Conservation (phyloP, 345 rosid genomes). For the Bruguiera sexangula region DNA sequence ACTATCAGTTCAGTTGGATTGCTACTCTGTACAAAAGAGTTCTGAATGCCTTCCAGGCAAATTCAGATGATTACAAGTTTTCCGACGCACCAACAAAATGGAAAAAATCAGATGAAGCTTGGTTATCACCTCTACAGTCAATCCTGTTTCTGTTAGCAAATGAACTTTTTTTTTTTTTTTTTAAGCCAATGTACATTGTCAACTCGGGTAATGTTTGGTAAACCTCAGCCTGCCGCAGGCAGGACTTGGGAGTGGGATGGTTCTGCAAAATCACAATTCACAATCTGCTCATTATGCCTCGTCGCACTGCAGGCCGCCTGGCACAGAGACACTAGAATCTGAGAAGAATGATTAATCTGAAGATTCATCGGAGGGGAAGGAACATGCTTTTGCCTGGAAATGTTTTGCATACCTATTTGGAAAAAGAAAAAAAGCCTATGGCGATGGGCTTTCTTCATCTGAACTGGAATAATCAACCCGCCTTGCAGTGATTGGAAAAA, state of each 20-base stretch:
- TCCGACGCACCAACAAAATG: too few relatives aligned
- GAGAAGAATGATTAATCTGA: not conserved
- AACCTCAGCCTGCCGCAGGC: not conserved
- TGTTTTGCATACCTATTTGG: constrained; percentile 11
- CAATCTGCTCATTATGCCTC: constrained; percentile 2
- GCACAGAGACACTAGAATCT: not conserved
- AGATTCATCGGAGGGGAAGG: not conserved
- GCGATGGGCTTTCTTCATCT: constrained; percentile 44
- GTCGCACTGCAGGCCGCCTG: constrained; percentile 1
- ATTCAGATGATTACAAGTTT: not conserved
- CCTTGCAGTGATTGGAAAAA: constrained; percentile 66
- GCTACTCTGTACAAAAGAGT: constrained; percentile 3
- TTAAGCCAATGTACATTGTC: not conserved
- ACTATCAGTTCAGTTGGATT: not conserved
- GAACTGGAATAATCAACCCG: constrained; percentile 53
- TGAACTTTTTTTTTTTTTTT: not conserved
- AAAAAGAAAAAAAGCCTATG: constrained; percentile 21
- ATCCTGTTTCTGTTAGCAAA: not conserved
- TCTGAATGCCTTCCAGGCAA: not conserved
- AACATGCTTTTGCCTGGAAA: not conserved
- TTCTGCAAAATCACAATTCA: not conserved
- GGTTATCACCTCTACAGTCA: not conserved
- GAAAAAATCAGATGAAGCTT: too few relatives aligned
- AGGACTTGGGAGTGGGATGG: not conserved
- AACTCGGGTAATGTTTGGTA: too few relatives aligned